phyloP scores from a whole-genome alignment of 148 eudicot genomes.

The Mesembryanthemum crystallinum region DNA sequence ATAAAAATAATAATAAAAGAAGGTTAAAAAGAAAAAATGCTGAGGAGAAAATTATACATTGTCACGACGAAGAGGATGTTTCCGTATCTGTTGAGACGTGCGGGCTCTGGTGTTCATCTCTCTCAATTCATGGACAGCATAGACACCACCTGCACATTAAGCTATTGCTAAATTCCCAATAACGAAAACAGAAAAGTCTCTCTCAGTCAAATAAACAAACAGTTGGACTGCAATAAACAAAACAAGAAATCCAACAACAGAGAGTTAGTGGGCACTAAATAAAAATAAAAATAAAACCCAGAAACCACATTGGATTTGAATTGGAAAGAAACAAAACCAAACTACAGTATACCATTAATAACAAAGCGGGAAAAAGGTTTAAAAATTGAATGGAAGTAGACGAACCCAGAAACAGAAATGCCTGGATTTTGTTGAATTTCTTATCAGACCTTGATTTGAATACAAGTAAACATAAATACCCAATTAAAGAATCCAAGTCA shows the following conservation, averaged over 20 bases:
- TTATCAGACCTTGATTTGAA: background rate
- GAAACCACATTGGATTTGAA: background rate
- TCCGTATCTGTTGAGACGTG: constrained; percentile 36
- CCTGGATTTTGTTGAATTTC: constrained; percentile 21
- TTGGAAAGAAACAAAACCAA: constrained; percentile 8
- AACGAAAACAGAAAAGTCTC: background rate
- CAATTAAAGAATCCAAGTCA: background rate
- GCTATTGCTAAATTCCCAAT: background rate
- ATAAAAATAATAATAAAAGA: background rate
- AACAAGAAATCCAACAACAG: background rate
- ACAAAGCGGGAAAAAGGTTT: constrained; percentile 29
- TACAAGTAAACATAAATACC: too few species aligned
- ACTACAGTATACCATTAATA: background rate
- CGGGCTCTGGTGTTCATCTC: constrained; percentile 42
- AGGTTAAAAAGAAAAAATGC: background rate
- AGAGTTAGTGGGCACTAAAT: constrained; percentile 1
- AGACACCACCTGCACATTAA: constrained; percentile 2
- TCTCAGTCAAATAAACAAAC: constrained; percentile 9
- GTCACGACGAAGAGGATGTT: constrained; percentile 28
- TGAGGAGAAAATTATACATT: constrained; percentile 29
- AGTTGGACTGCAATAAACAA: background rate
- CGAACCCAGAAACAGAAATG: constrained; percentile 6
- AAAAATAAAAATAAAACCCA: background rate
- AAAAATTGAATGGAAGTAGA: constrained; percentile 21
- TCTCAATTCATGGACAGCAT: constrained; percentile 22